Evolutionary conservation across 2,329 filamentous ascomycete species (phyloP), one percentile per base, ranked within the genome.

Genomic region (Phyllosticta paracitricarpa): DNA sequence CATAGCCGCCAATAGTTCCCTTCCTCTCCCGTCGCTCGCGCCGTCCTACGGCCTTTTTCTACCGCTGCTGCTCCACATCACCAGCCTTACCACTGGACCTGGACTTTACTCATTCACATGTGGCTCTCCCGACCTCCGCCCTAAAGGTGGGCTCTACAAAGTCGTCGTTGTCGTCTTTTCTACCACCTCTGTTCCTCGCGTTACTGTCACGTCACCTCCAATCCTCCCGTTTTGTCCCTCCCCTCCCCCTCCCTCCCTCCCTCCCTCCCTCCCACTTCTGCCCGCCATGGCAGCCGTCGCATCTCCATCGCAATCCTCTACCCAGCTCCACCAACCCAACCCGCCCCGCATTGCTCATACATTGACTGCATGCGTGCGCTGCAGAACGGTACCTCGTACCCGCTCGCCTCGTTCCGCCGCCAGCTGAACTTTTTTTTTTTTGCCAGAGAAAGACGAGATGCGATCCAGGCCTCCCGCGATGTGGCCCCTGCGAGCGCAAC

Each of bases 391-490:
- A 77, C 72, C 80, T 40, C 17, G 14, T 54, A 51, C 54, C 60
- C 55, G 54, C 48, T 58, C 24, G 57, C 48, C 28, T 24, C 56
- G 51, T 57, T 40, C 53, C 57, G 53, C 62, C 65, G 67, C 65
- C 66, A 57, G 61, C 62, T 25, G 35, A 28, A 24, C 54, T 54
- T 8, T 28, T 28, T 30, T 30, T 30, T 30, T 30, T 54, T 26
- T 51, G 19, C 62, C 71, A 96, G 92, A 87, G 93, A 69, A 99
- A 99, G 81, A 97, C 93, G 48, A 83, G 91, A 79, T 99, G 94
- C 79, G 94, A 97, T 76, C 89, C 94, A 3, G 89, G 89, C 14
- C 83, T 99, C 24, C 94, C 94, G 51, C 88, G 89, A 70, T 99
- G 94, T 75, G 83, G 90, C 19, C 92, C 93, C 24, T 99, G 94